These are phyloP conservation scores for Pseudomonodictys pantanalensis DNA, from an alignment of 495 filamentous ascomycete species.

Conservation along the genomic window DNA sequence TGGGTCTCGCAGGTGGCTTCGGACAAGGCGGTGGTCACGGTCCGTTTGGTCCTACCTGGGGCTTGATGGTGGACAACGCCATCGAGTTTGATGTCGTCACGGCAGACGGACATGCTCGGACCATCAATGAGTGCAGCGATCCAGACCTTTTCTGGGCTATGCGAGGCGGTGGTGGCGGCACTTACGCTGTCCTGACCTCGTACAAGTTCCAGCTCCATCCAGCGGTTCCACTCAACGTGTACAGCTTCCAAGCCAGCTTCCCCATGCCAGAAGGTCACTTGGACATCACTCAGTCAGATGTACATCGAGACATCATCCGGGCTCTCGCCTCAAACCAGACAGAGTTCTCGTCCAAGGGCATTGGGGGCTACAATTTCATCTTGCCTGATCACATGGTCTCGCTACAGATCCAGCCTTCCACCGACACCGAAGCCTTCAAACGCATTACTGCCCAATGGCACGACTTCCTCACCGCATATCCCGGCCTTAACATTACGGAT, in stretches of 20 bases:
- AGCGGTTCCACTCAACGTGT: constrained; percentile 26
- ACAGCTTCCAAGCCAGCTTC: constrained; percentile 26
- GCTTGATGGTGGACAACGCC: constrained; percentile 31
- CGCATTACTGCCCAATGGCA: constrained; percentile 23
- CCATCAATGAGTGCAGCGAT: constrained; percentile 32
- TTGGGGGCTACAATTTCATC: constrained; percentile 32
- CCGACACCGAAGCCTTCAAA: constrained; percentile 15
- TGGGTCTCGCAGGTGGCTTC: constrained; percentile 31
- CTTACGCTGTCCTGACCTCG: constrained; percentile 26
- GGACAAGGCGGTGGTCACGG: constrained; percentile 32
- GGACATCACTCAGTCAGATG: constrained; percentile 22
- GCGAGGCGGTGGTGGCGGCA: constrained; percentile 34
- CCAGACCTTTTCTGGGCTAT: constrained; percentile 35
- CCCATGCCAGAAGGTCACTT: constrained; percentile 1
- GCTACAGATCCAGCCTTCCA: constrained; percentile 21
- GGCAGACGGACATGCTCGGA: constrained; percentile 24
- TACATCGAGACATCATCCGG: constrained; percentile 22
- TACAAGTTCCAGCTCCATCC: constrained; percentile 34
- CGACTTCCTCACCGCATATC: constrained; percentile 28
- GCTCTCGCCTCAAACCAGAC: constrained; percentile 26
- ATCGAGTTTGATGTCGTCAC: constrained; percentile 33
- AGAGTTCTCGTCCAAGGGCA: constrained; percentile 11
- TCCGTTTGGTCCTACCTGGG: constrained; percentile 22
- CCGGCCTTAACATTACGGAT: constrained; percentile 18
- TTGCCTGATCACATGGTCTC: constrained; percentile 25